These are phyloP conservation scores for Aplosporella prunicola DNA, from an alignment of 2,329 filamentous ascomycete genomes.

Conservation along the genomic window DNA sequence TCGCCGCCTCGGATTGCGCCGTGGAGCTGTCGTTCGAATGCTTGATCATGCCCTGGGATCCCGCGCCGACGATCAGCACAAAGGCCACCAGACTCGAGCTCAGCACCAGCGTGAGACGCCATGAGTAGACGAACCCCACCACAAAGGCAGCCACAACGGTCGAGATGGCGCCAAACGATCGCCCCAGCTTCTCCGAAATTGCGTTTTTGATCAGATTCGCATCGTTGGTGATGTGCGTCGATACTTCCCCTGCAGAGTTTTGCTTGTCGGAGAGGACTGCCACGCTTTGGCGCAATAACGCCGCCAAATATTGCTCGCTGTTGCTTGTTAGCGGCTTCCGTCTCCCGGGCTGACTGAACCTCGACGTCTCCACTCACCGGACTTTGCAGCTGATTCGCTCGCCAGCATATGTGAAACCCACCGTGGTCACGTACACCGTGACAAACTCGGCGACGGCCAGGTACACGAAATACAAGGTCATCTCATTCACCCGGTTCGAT, in stretches of 20 bases:
- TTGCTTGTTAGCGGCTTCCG: not conserved
- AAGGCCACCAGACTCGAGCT: constrained; percentile 5
- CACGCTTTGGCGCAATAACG: constrained; percentile 13
- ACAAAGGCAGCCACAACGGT: constrained; percentile 70
- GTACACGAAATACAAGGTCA: constrained; percentile 31
- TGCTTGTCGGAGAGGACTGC: constrained; percentile 53
- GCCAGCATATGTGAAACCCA: constrained; percentile 65
- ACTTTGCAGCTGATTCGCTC: constrained; percentile 36
- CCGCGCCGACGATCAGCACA: not conserved
- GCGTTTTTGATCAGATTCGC: constrained; percentile 89
- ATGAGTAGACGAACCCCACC: constrained; percentile 4
- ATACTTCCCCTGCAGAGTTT: constrained; percentile 75
- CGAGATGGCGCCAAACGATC: constrained; percentile 54
- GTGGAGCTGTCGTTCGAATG: constrained; percentile 37
- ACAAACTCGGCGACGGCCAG: constrained; percentile 18
- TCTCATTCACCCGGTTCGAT: constrained; percentile 21
- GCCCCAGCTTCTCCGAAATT: constrained; percentile 46
- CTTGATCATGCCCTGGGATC: not conserved
- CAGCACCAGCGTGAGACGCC: constrained; percentile 2
- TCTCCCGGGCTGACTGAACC: not conserved
- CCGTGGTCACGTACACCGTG: constrained; percentile 48
- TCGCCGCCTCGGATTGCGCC: constrained; percentile 52
- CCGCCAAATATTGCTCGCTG: constrained; percentile 66
- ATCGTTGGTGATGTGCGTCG: constrained; percentile 85
- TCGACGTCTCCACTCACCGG: constrained; percentile 11